phyloP scores from a whole-genome alignment of 306 rosid species.

The Pueraria montana region DNA sequence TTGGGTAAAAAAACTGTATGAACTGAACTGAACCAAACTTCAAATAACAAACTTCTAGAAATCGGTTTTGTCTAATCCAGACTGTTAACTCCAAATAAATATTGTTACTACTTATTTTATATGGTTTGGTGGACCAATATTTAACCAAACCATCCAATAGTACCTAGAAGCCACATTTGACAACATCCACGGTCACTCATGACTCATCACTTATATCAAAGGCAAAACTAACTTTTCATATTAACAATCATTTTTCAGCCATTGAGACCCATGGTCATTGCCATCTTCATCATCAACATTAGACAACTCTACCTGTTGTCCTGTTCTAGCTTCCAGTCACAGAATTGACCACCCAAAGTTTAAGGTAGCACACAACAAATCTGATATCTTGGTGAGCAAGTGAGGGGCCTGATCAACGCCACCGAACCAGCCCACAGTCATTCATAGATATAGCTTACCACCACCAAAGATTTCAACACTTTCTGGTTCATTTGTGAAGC shows the following conservation, averaged over 20 bases:
- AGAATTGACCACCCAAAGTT: not conserved
- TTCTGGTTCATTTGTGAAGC: not conserved
- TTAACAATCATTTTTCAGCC: not conserved
- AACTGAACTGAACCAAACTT: not conserved
- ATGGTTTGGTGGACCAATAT: slow-evolving; percentile 4
- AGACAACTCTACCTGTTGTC: not conserved
- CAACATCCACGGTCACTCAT: not conserved
- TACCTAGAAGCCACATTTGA: not conserved
- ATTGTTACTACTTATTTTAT: not conserved
- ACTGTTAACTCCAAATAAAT: not conserved
- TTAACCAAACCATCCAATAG: not conserved
- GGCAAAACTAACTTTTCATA: not conserved
- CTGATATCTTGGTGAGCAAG: not conserved
- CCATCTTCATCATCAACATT: not conserved
- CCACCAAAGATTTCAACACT: not conserved
- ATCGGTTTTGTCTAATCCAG: not conserved
- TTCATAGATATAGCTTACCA: not conserved
- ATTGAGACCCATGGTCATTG: not conserved
- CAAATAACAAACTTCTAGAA: not conserved
- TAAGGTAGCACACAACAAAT: not conserved
- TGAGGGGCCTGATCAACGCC: not conserved
- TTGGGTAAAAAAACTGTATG: not conserved
- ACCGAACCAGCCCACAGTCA: not conserved
- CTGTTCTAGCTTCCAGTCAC: not conserved
- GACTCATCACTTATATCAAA: not conserved